These are phyloP conservation scores for Phytomonas serpens DNA, from an alignment of 208 protist species.

Conservation along the genomic window DNA sequence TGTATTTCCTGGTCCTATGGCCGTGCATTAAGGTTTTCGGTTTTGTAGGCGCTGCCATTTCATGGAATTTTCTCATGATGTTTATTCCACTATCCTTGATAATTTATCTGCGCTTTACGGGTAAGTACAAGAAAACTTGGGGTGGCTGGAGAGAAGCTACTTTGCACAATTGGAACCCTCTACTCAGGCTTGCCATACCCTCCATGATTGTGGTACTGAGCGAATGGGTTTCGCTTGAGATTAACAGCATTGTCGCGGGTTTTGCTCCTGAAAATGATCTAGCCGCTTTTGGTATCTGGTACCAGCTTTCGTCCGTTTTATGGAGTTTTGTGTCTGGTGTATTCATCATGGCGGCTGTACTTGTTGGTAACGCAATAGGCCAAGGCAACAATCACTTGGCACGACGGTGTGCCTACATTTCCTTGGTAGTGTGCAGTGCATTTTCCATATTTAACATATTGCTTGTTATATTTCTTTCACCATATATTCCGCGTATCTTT, in stretches of 20 bases:
- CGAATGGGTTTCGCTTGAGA: slow-evolving; percentile 68
- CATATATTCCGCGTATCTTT: slow-evolving; percentile 39
- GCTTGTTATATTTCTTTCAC: slow-evolving; percentile 24
- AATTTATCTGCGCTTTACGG: slow-evolving; percentile 45
- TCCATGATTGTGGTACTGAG: slow-evolving; percentile 77
- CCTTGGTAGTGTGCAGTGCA: slow-evolving; percentile 18
- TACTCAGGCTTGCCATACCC: slow-evolving; percentile 53
- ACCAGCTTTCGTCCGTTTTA: slow-evolving; percentile 44
- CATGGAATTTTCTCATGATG: slow-evolving; percentile 56
- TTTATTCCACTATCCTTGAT: slow-evolving; percentile 41
- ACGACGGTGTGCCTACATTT: slow-evolving; percentile 36
- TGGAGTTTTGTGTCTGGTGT: slow-evolving; percentile 57
- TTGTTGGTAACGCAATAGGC: slow-evolving; percentile 70
- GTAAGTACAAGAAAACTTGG: slow-evolving; percentile 66
- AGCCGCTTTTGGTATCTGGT: slow-evolving; percentile 61
- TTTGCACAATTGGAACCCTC: slow-evolving; percentile 46
- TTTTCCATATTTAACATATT: slow-evolving; percentile 37
- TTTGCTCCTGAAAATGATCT: slow-evolving; percentile 48
- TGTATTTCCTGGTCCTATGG: slow-evolving; percentile 50
- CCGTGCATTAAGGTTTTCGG: slow-evolving; percentile 35
- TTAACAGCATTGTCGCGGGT: slow-evolving; percentile 62
- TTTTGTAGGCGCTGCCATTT: slow-evolving; percentile 44
- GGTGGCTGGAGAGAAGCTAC: slow-evolving; percentile 51
- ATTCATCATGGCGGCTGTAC: slow-evolving; percentile 63
- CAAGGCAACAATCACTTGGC: slow-evolving; percentile 39